phyloP scores from a whole-genome alignment of 176 grass and related monocot species.

The Avena sativa region DNA sequence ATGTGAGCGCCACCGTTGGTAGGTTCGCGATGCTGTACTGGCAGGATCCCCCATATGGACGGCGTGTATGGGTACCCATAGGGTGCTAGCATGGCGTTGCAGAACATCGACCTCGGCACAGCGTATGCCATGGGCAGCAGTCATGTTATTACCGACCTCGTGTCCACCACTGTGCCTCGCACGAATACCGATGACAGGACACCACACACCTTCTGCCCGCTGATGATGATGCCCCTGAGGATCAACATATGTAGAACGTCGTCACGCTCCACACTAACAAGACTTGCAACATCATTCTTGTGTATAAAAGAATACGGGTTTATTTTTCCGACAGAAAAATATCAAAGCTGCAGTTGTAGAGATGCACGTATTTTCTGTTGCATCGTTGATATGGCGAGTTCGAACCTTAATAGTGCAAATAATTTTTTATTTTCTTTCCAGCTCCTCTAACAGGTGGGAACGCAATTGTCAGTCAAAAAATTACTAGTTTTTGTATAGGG shows the following conservation, averaged over 20 bases:
- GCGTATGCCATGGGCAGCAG: conserved; percentile 74
- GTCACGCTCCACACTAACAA: conserved; percentile 18
- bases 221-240: conserved; percentile 64
- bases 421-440: too few species aligned
- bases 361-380: too few species aligned
- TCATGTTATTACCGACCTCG: conserved; percentile 82
- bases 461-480: too few species aligned
- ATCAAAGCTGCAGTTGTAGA: too few species aligned
- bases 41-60: conserved; percentile 44
- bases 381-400: too few species aligned
- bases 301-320: too few species aligned
- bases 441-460: too few species aligned
- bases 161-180: conserved; percentile 74
- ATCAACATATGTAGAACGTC: conserved; percentile 71
- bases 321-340: too few species aligned
- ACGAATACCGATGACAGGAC: conserved; percentile 56
- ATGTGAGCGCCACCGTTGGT: conserved; percentile 61
- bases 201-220: conserved; percentile 44
- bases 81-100: conserved; percentile 34
- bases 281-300: too few species aligned
- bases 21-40: conserved; percentile 48
- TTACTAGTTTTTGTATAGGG: too few species aligned
- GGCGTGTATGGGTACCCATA: conserved; percentile 56
- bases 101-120: conserved; percentile 69
- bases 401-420: too few species aligned